Percentiles rank a stretch among this genome's conserved stretches.
phyloP scores from a whole-genome alignment of 202 grass and related monocot species.

The Setaria italica region DNA sequence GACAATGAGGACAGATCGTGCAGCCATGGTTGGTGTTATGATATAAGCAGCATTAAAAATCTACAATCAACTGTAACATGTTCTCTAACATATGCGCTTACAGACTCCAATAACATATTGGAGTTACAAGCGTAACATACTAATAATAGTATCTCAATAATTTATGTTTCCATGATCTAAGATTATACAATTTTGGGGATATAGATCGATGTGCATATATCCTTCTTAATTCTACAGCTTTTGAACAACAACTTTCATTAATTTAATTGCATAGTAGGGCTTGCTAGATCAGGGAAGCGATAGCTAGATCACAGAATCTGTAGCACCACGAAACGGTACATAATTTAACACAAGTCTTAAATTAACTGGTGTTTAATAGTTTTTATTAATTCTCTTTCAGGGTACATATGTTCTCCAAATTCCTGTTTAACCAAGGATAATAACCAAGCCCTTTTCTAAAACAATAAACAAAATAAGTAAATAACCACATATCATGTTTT shows the following conservation, averaged over 20 bases:
- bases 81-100: slow-evolving; percentile 9
- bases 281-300: background rate
- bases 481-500: background rate
- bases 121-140: slow-evolving; percentile 5
- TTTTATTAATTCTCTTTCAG: background rate
- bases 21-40: slow-evolving; percentile 35
- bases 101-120: slow-evolving; percentile 21
- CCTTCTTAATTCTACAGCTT: background rate
- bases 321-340: background rate
- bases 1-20: slow-evolving; percentile 47
- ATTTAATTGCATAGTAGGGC: background rate
- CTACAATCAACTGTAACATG: slow-evolving; percentile 31
- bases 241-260: background rate
- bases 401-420: background rate
- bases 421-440: background rate
- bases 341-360: slow-evolving; percentile 15
- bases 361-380: background rate
- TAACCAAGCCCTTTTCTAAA: background rate
- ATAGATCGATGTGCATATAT: background rate
- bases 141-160: slow-evolving; percentile 29
- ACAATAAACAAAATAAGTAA: background rate
- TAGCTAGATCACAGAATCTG: slow-evolving; percentile 9
- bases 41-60: slow-evolving; percentile 36
- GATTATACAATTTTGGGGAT: slow-evolving; percentile 1
- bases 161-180: slow-evolving; percentile 16